Conservation (phyloP, 768 basidiomycete genomes). For the Leucosporidium creatinivorum region DNA sequence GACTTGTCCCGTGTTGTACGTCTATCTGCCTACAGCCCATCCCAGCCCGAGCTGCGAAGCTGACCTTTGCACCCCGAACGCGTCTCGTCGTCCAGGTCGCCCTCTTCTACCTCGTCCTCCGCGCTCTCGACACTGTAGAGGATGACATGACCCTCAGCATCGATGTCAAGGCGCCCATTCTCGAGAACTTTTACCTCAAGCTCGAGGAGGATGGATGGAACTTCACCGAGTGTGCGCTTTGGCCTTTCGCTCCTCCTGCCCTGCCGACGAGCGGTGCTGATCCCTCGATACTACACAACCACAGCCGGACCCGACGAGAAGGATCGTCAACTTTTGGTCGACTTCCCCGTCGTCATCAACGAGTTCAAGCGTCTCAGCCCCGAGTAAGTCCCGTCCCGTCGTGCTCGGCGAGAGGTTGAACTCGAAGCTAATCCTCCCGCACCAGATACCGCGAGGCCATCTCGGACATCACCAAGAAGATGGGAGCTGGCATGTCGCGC, state of each 20-base stretch:
- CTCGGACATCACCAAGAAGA: conserved; percentile 71
- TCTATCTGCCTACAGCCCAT: conserved; percentile 26
- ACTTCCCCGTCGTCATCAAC: conserved; percentile 70
- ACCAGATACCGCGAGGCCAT: conserved; percentile 64
- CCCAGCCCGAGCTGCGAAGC: neutral
- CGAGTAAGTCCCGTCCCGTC: conserved; percentile 49
- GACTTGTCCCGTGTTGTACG: conserved; percentile 85
- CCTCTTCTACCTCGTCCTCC: conserved; percentile 87
- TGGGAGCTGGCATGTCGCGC: conserved; percentile 93
- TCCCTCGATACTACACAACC: neutral
- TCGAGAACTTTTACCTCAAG: conserved; percentile 72
- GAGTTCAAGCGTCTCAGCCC: conserved; percentile 66
- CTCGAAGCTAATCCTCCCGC: neutral
- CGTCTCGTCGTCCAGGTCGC: conserved; percentile 56
- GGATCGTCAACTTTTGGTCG: conserved; percentile 73
- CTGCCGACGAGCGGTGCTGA: neutral
- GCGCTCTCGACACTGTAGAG: conserved; percentile 93
- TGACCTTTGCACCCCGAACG: neutral
- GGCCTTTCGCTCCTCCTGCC: neutral
- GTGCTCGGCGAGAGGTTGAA: neutral
- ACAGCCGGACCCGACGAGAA: conserved; percentile 72
- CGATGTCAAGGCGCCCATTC: conserved; percentile 71
- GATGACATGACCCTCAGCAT: conserved; percentile 96
- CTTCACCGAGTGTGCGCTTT: conserved; percentile 52
- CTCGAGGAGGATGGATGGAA: conserved; percentile 78